Evolutionary conservation across 179 eudicot genomes (phyloP).

Genomic region (Vitellaria paradoxa): DNA sequence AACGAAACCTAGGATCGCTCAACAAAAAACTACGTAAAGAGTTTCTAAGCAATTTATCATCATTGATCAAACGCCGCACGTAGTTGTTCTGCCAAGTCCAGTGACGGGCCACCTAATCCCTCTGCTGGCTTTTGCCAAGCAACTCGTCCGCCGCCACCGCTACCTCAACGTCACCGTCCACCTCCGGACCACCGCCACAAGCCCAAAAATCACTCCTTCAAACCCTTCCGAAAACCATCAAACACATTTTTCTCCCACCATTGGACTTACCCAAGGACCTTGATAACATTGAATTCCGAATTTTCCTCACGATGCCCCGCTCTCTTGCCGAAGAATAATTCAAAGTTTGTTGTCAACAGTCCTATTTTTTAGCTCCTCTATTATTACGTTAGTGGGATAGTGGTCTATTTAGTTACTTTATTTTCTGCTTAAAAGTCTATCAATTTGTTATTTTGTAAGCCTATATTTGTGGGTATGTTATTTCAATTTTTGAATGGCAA

Average conservation of each 20-base stretch:
- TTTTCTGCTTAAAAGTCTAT: too few relatives aligned
- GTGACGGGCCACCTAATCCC: slow-evolving; percentile 37
- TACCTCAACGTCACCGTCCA: slow-evolving; percentile 23
- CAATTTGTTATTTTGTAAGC: too few relatives aligned
- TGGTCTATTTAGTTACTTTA: too few relatives aligned
- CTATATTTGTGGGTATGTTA: too few relatives aligned
- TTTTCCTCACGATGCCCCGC: slow-evolving; percentile 21
- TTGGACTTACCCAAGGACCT: slow-evolving; percentile 12
- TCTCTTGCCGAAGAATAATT: too few relatives aligned
- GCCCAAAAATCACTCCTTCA: slow-evolving; percentile 15
- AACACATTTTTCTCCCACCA: slow-evolving; percentile 18
- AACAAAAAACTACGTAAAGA: too few relatives aligned
- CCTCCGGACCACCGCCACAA: slow-evolving; percentile 8
- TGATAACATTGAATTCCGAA: background rate
- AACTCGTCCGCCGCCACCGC: slow-evolving; percentile 22
- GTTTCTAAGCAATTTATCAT: too few relatives aligned
- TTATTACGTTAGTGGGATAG: too few relatives aligned
- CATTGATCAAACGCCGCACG: slow-evolving; percentile 14
- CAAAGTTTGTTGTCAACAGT: too few relatives aligned
- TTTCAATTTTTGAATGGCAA: too few relatives aligned
- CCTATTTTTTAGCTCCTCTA: too few relatives aligned
- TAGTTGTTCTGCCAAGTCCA: slow-evolving; percentile 25
- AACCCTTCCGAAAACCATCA: slow-evolving; percentile 19
- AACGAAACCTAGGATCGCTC: too few relatives aligned
- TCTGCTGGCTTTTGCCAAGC: slow-evolving; percentile 23